A percentile compares a stretch with the other conserved stretches of the same genome.
These are phyloP conservation scores for Mucor plumbeus DNA, from an alignment of 371 early-diverging fungal genomes.

Conservation along the genomic window DNA sequence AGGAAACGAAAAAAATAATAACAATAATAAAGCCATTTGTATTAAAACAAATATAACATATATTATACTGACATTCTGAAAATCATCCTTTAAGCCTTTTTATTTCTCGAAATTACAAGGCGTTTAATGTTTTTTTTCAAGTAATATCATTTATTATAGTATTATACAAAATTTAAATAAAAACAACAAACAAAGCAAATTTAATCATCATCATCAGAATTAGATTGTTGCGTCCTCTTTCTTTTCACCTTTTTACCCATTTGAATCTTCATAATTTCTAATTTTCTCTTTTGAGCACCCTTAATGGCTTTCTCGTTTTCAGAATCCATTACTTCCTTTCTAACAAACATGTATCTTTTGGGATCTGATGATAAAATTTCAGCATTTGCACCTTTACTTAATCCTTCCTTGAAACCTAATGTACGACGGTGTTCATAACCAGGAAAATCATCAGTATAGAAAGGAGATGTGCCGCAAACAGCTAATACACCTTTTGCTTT, in stretches of 20 bases:
- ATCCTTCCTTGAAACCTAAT: constrained; percentile 85
- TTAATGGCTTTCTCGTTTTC: constrained; percentile 37
- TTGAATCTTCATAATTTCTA: constrained; percentile 23
- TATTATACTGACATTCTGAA: too few relatives aligned
- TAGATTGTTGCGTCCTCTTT: constrained; percentile 15
- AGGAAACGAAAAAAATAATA: too few relatives aligned
- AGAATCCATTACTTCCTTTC: constrained; percentile 54
- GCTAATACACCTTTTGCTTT: constrained; percentile 66
- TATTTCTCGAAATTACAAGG: too few relatives aligned
- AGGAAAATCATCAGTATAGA: constrained; percentile 74
- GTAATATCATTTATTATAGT: too few relatives aligned
- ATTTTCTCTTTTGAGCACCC: constrained; percentile 27
- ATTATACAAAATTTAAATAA: too few relatives aligned
- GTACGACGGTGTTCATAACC: constrained; percentile 95
- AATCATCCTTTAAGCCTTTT: too few relatives aligned
- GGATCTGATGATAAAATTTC: constrained; percentile 77
- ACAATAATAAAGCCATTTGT: too few relatives aligned
- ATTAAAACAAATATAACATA: too few relatives aligned
- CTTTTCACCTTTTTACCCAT: constrained; percentile 28
- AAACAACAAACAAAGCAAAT: too few relatives aligned
- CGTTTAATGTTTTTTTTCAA: too few relatives aligned
- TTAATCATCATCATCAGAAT: constrained; percentile 19
- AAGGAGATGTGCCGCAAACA: constrained; percentile 62
- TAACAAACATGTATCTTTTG: constrained; percentile 75
- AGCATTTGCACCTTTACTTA: constrained; percentile 76